Conservation (phyloP, 768 basidiomycete genomes). For the Cytidiella melzeri region DNA sequence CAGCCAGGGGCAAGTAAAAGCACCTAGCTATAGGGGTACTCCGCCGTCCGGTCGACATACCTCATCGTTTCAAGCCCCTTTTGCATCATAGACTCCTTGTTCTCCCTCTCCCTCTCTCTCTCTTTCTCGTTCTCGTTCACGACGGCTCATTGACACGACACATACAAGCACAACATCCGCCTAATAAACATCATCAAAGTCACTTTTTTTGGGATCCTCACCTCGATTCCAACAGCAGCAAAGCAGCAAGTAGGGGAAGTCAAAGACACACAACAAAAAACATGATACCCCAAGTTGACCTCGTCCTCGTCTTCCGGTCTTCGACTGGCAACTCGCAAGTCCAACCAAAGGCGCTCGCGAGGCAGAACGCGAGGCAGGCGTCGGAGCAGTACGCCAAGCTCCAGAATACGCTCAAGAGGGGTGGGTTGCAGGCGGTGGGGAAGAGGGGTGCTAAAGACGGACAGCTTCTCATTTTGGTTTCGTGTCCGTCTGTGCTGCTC, state of each 20-base stretch:
- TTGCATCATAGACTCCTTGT: too few species aligned
- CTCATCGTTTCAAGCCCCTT: too few species aligned
- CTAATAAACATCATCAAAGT: too few species aligned
- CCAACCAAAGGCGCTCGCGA: conserved; percentile 55
- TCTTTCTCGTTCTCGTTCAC: too few species aligned
- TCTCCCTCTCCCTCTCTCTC: too few species aligned
- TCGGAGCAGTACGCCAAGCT: conserved; percentile 65
- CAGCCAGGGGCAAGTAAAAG: too few species aligned
- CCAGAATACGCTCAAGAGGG: conserved; percentile 50
- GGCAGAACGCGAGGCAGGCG: conserved; percentile 57
- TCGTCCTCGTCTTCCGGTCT: conserved; percentile 67
- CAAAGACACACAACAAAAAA: conserved; percentile 1
- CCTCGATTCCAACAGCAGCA: too few species aligned
- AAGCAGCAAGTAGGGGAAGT: neutral
- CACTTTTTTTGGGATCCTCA: too few species aligned
- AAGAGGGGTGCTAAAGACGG: conserved; percentile 72
- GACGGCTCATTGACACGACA: too few species aligned
- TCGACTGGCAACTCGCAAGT: conserved; percentile 33
- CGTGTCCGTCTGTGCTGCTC: conserved; percentile 58
- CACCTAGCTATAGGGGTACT: too few species aligned
- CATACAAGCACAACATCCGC: too few species aligned
- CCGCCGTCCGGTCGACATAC: too few species aligned
- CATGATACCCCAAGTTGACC: conserved; percentile 58
- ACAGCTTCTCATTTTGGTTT: conserved; percentile 71
- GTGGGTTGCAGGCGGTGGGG: conserved; percentile 66